Base-by-base conservation (phyloP, 306 rosid genomes). In the Lathyrus oleraceus region DNA sequence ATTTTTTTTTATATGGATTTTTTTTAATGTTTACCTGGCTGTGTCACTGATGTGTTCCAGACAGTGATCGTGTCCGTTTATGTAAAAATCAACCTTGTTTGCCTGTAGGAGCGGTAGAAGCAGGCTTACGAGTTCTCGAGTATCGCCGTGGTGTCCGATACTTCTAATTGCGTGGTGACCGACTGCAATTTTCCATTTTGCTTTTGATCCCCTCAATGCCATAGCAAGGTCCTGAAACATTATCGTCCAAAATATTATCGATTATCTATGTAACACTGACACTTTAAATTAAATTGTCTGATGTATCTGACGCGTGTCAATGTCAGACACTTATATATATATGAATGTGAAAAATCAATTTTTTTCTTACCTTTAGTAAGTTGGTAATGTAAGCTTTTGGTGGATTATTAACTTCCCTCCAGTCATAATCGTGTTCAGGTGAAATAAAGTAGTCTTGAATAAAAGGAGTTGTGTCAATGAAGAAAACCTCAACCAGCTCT, bases 41-140 rank as follows among this genome's bases (percentile, higher is more conserved):
- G 79, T 70, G 61, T 85, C 89, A 67, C 86, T 79, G 45, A 85
- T 85, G 54, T 82, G 86, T 65, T 85, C 85, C 51, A 85, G 89
- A 72, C 86, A 82, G 32, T 85, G 89, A 58, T 85, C 89, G 44
- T 85, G 89, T 11, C 89, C 89, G 53, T 85, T 85, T 72, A 82
- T 65, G 74, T 82, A 85, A 61, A 85, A 85, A 47, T 85, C 85
- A 82, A 85, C 17, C 35, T 76, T 57, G 69, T 85, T 79, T 44
- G 67, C 86, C 82, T 84, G 86, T 70, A 85, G 85, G 21, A 82
- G 54, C 62, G 89, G 89, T 58, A 82, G 85, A 63, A 85, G 89
- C 23, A 59, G 62, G 25, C 42, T 63, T 25, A 28, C 7, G 14
- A 82, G 89, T 70, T 85, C 83, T 64, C 56, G 65, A 38, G 83